phyloP scores from a whole-genome alignment of 176 grass and related monocot genomes.

The Guadua angustifolia region DNA sequence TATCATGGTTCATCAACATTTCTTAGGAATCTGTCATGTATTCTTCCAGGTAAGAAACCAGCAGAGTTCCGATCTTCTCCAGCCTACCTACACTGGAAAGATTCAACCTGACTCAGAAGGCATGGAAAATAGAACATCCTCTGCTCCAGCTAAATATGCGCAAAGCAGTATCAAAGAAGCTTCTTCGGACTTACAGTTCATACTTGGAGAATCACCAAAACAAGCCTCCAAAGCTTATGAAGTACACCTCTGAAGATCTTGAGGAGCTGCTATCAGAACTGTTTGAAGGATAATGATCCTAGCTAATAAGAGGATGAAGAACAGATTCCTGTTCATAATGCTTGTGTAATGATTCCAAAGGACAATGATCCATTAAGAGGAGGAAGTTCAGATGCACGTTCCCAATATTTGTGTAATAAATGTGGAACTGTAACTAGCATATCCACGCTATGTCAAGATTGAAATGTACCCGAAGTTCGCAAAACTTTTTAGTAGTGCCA shows the following conservation, averaged over 20 bases:
- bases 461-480: too few relatives aligned
- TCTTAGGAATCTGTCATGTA: conserved; percentile 11
- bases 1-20: conserved; percentile 15
- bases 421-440: too few relatives aligned
- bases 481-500: too few relatives aligned
- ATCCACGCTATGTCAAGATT: too few relatives aligned
- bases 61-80: not conserved
- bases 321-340: not conserved
- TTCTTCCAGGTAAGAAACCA: conserved; percentile 15
- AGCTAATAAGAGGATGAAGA: not conserved
- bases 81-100: not conserved
- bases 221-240: conserved; percentile 21
- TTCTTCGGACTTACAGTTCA: conserved; percentile 17
- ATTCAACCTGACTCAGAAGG: conserved; percentile 20
- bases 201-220: conserved; percentile 28
- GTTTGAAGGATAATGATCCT: conserved; percentile 24
- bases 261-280: not conserved
- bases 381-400: too few relatives aligned
- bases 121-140: conserved; percentile 24
- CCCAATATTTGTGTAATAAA: too few relatives aligned
- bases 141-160: not conserved
- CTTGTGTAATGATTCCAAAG: not conserved
- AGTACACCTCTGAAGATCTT: conserved; percentile 26
- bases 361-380: too few relatives aligned
- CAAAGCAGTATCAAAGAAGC: conserved; percentile 25